Conservation (phyloP, 2,329 filamentous ascomycete genomes). For the Verticillium tricorpus region DNA sequence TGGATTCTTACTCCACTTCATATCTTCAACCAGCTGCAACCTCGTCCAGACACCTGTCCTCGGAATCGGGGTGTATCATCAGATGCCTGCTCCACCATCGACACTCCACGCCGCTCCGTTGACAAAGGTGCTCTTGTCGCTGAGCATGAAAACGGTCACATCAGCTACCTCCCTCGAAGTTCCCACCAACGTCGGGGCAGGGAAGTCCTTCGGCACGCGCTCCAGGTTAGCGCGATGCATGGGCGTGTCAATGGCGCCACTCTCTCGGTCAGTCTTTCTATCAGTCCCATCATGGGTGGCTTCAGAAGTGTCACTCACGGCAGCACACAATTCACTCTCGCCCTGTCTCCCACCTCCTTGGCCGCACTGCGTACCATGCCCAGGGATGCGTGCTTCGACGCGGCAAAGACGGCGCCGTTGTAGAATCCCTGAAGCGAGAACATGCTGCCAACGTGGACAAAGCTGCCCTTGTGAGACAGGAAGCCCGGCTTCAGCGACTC, state of each 20-base stretch:
- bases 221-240: slow-evolving; percentile 8
- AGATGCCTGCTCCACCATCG: slow-evolving; percentile 5
- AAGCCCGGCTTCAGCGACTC: slow-evolving; percentile 2
- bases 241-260: slow-evolving; percentile 7
- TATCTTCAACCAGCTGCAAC: background rate
- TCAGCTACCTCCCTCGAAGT: slow-evolving; percentile 4
- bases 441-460: slow-evolving; percentile 8
- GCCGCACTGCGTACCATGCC: slow-evolving; percentile 7
- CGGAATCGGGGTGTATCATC: background rate
- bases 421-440: slow-evolving; percentile 6
- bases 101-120: slow-evolving; percentile 8
- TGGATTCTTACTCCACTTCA: too few species aligned
- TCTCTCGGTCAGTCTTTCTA: background rate
- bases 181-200: slow-evolving; percentile 5
- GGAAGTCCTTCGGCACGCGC: slow-evolving; percentile 3
- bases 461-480: slow-evolving; percentile 4
- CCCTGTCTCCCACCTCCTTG: slow-evolving; percentile 5
- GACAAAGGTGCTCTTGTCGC: slow-evolving; percentile 4
- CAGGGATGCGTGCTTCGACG: slow-evolving; percentile 5
- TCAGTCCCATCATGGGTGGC: background rate
- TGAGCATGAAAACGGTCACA: slow-evolving; percentile 7
- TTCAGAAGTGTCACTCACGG: background rate
- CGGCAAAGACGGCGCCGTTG: slow-evolving; percentile 7
- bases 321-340: slow-evolving; percentile 8
- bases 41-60: too few species aligned